Percentiles rank a stretch among this genome's conserved stretches.
These are phyloP conservation scores for Lentithecium fluviatile DNA, from an alignment of 495 filamentous ascomycete species.

Conservation along the genomic window DNA sequence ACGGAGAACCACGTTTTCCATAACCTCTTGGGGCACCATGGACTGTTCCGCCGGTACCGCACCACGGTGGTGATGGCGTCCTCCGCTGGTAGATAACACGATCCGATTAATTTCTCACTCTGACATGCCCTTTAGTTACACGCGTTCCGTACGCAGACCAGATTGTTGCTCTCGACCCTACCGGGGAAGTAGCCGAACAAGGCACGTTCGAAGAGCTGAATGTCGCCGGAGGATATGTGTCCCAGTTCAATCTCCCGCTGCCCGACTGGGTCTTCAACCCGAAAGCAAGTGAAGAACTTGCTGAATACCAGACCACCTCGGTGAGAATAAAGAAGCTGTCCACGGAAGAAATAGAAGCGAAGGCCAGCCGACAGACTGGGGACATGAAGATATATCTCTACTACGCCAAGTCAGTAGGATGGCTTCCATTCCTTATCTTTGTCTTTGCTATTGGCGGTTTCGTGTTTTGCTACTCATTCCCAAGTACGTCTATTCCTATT, in stretches of 20 bases:
- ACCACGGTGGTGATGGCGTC: conserved; percentile 49
- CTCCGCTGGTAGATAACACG: conserved; percentile 15
- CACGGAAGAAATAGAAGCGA: background rate
- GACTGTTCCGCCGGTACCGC: conserved; percentile 41
- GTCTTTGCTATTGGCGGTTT: background rate
- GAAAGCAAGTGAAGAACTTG: background rate
- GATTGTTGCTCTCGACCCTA: conserved; percentile 23
- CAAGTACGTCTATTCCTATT: conserved; percentile 8
- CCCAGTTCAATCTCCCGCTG: too few relatives aligned
- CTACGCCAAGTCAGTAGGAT: conserved; percentile 14
- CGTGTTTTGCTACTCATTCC: conserved; percentile 10
- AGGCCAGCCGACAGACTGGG: too few relatives aligned
- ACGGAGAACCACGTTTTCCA: conserved; percentile 45
- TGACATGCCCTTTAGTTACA: background rate
- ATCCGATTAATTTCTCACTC: background rate
- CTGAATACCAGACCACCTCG: background rate
- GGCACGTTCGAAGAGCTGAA: conserved; percentile 23
- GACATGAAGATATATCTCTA: conserved; percentile 10
- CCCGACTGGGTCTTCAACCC: background rate
- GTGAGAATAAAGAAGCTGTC: background rate
- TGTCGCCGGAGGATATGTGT: conserved; percentile 10
- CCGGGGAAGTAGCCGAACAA: conserved; percentile 26
- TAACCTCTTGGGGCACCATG: conserved; percentile 45
- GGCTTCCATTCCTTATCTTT: background rate
- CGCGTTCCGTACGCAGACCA: conserved; percentile 20